Evolutionary conservation across 352 stramenopile genomes (phyloP), one percentile per base, ranked within the genome.

Genomic region (Phytophthora macrochlamydospora): DNA sequence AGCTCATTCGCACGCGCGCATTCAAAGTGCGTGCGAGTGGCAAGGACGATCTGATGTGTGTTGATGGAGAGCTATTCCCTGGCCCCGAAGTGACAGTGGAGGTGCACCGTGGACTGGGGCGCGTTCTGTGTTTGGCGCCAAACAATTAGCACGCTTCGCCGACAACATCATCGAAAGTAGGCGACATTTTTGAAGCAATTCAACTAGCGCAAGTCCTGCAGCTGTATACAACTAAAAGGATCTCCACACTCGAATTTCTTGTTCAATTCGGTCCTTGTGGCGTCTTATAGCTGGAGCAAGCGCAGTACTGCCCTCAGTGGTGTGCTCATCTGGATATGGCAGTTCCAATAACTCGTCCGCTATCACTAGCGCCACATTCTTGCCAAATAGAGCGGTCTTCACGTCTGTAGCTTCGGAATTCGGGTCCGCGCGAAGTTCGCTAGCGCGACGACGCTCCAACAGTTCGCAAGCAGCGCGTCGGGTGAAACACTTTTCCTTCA

Each of bases 1-100:
- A 87, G 30, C 63, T 90, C 18, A 75, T 93, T 56, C 77, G 79
- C 24, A 93, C 84, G 2, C 83, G 84, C 42, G 84, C 81, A 11
- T 91, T 85, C 55, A 76, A 76, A 35, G 62, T 91, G 29, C 43
- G 59, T 28, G 52, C 67, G 9, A 74, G 63, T 32, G 68, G 72
- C 29, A 33, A 62, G 2, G 29, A 76, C 24, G 79, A 89, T 28
- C 54, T 78, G 31, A 74, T 92, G 24, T 91, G 78, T 44, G 67
- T 92, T 14, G 84, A 92, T 61, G 84, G 84, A 6, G 84, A 92
- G 40, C 58, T 77, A 30, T 85, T 92, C 40, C 49, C 56, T 7
- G 84, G 84, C 0, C 68, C 71, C 4, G 65, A 78, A 50, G 46
- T 85, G 13, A 73, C 83, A 61, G 76, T 82, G 42, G 71, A 88